Evolutionary conservation across 129 eudicot genomes (phyloP).

Genomic region (Helichrysum umbraculigerum): DNA sequence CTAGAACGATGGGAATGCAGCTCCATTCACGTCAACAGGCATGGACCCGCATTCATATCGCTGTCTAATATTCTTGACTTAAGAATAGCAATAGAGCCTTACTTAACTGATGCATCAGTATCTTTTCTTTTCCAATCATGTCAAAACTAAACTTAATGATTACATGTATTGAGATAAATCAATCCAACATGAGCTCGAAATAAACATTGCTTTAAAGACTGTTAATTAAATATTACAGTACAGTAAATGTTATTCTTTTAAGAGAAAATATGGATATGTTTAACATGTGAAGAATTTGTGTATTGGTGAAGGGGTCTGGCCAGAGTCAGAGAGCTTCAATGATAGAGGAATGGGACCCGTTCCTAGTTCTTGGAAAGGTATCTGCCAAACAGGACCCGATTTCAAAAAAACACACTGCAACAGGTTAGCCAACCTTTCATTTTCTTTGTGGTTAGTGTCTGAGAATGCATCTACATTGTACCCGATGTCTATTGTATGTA

Average conservation of each 20-base stretch:
- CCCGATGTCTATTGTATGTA: too few species aligned
- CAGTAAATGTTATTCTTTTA: background rate
- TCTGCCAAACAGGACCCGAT: conserved; percentile 77
- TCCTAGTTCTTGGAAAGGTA: conserved; percentile 82
- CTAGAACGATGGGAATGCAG: background rate
- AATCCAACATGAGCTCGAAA: background rate
- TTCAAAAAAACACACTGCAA: conserved; percentile 69
- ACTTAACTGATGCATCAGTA: background rate
- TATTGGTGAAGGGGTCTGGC: conserved; percentile 77
- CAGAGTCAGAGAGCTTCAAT: conserved; percentile 83
- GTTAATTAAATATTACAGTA: background rate
- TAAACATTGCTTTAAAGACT: background rate
- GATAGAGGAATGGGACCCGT: conserved; percentile 83
- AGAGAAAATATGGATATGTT: background rate
- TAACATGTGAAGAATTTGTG: conserved; percentile 17
- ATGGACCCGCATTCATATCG: conserved; percentile 1
- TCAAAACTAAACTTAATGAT: background rate
- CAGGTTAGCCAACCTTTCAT: conserved; percentile 53
- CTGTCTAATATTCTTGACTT: background rate
- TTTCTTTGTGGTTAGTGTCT: too few species aligned
- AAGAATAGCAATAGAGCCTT: conserved; percentile 9
- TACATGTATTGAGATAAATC: background rate
- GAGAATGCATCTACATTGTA: too few species aligned
- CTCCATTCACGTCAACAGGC: background rate
- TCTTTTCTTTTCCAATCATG: background rate